Percentiles rank a stretch among this genome's conserved stretches.
These are phyloP conservation scores for Proliferodiscus dingleyae DNA, from an alignment of 2,329 filamentous ascomycete species.

Conservation along the genomic window DNA sequence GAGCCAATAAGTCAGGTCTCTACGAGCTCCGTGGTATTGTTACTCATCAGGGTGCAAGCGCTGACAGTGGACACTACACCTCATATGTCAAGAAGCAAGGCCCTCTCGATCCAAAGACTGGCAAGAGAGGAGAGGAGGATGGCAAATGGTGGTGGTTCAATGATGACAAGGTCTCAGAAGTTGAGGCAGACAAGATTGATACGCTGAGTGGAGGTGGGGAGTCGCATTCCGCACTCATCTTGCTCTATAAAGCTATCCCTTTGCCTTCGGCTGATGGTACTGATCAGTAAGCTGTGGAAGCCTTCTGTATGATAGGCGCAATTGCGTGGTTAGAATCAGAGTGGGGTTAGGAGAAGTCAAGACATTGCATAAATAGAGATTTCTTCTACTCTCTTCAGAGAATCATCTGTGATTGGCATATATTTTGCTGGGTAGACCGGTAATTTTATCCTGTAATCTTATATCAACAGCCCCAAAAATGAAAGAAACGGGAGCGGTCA, in stretches of 20 bases:
- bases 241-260: conserved; percentile 72
- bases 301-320: no score
- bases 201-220: conserved; percentile 85
- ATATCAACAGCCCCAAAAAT: no score
- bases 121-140: conserved; percentile 75
- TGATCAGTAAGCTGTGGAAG: conserved; percentile 11
- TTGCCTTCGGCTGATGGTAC: conserved; percentile 53
- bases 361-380: no score
- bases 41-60: conserved; percentile 93
- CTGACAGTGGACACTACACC: conserved; percentile 97
- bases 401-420: no score
- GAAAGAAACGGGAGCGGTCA: no score
- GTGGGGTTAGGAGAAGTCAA: no score
- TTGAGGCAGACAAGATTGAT: conserved; percentile 85
- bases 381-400: no score
- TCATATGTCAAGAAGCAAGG: conserved; percentile 93
- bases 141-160: conserved; percentile 99
- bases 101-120: conserved; percentile 65
- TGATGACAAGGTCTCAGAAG: conserved; percentile 93
- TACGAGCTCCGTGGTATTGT: conserved; percentile 94
- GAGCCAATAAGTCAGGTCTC: conserved; percentile 87
- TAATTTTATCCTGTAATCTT: no score
- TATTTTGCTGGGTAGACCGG: no score
- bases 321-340: no score
- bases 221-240: conserved; percentile 75